Evolutionary conservation across 2,329 filamentous ascomycete species (phyloP).

Genomic region (Aureobasidium namibiae): DNA sequence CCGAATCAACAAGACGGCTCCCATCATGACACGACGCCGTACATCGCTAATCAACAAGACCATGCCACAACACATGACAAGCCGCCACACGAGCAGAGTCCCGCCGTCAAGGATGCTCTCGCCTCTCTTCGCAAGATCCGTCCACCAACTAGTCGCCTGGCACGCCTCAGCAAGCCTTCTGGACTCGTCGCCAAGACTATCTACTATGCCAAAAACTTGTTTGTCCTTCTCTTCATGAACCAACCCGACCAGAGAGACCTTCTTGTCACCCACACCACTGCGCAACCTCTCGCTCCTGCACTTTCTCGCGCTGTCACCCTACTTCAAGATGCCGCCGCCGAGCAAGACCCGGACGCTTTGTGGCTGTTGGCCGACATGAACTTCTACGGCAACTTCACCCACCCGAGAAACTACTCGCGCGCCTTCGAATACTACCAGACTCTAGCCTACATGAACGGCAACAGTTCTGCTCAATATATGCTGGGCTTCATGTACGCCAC

Average conservation of each 20-base stretch:
- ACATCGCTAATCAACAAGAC: not conserved
- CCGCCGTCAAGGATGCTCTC: constrained; percentile 35
- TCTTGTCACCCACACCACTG: constrained; percentile 29
- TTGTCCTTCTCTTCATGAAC: constrained; percentile 59
- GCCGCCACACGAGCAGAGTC: not conserved
- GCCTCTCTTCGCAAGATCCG: constrained; percentile 34
- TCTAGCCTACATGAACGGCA: constrained; percentile 69
- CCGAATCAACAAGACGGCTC: not conserved
- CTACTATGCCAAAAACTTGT: constrained; percentile 55
- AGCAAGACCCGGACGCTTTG: constrained; percentile 68
- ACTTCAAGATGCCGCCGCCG: constrained; percentile 49
- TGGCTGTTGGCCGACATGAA: constrained; percentile 89
- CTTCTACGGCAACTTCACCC: constrained; percentile 89
- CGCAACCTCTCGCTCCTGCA: constrained; percentile 40
- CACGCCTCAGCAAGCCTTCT: constrained; percentile 41
- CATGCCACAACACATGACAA: not conserved
- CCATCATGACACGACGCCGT: not conserved
- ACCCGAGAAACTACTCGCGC: constrained; percentile 70
- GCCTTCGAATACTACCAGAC: constrained; percentile 76
- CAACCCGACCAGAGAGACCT: constrained; percentile 42
- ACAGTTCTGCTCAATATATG: constrained; percentile 93
- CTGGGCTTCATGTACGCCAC: constrained; percentile 92
- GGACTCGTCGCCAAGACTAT: constrained; percentile 49
- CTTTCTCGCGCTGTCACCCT: constrained; percentile 52
- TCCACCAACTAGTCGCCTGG: constrained; percentile 29